Conservation (phyloP, 768 basidiomycete genomes). For the Cyclocybe aegerita region DNA sequence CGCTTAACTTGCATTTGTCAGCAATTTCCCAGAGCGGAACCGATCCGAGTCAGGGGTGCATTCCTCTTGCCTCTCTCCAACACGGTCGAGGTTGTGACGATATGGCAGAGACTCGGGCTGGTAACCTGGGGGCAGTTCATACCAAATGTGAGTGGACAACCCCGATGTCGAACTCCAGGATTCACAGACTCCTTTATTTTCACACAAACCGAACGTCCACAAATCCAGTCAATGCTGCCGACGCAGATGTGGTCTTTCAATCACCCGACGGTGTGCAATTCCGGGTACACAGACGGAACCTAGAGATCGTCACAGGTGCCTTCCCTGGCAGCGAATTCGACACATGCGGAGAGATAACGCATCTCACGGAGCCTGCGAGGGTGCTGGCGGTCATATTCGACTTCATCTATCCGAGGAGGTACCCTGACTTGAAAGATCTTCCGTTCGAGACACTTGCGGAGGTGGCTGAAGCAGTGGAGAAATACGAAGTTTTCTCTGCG, state of each 20-base stretch:
- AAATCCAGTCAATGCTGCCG: slow-evolving; percentile 13
- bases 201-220: not conserved
- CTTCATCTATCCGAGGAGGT: slow-evolving; percentile 23
- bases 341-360: slow-evolving; percentile 15
- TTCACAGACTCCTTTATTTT: not conserved
- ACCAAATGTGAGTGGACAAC: not conserved
- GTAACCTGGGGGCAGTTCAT: not conserved
- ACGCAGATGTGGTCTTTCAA: slow-evolving; percentile 20
- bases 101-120: too few relatives aligned
- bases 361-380: slow-evolving; percentile 19
- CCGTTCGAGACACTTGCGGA: slow-evolving; percentile 10
- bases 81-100: too few relatives aligned
- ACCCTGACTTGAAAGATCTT: slow-evolving; percentile 17
- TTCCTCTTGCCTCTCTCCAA: too few relatives aligned
- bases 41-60: too few relatives aligned
- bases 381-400: slow-evolving; percentile 27
- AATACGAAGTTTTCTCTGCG: slow-evolving; percentile 21
- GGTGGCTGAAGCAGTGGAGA: slow-evolving; percentile 22
- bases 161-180: too few relatives aligned
- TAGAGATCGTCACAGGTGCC: slow-evolving; percentile 19
- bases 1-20: too few relatives aligned
- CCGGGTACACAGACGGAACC: slow-evolving; percentile 20
- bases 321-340: slow-evolving; percentile 21
- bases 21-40: too few relatives aligned
- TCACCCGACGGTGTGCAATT: slow-evolving; percentile 22